phyloP scores from a whole-genome alignment of 208 protist species.

The Perkinsela sp. region DNA sequence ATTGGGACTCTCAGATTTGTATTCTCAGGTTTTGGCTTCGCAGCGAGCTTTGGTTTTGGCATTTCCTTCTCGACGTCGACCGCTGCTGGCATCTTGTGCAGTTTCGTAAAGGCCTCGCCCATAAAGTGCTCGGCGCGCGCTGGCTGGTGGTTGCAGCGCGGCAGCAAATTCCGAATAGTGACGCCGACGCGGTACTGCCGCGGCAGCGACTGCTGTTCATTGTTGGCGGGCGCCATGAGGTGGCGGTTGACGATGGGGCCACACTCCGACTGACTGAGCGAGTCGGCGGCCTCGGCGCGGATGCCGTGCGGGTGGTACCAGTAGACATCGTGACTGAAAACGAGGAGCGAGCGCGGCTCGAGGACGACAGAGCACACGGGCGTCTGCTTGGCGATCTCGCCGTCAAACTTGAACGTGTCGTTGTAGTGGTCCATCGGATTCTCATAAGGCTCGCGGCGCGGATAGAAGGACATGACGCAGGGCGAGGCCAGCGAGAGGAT shows the following conservation, averaged over 20 bases:
- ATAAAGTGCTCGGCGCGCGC: constrained; percentile 38
- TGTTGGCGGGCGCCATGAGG: constrained; percentile 10
- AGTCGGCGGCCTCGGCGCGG: constrained; percentile 23
- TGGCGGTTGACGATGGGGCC: constrained; percentile 41
- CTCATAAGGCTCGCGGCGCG: constrained; percentile 27
- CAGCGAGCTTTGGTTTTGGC: not conserved
- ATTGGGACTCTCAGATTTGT: not conserved
- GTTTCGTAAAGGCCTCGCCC: constrained; percentile 24
- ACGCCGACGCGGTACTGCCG: constrained; percentile 40
- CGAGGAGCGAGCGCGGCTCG: constrained; percentile 45
- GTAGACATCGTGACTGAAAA: constrained; percentile 43
- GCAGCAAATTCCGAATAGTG: constrained; percentile 47
- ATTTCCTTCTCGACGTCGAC: not conserved
- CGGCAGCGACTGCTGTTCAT: not conserved
- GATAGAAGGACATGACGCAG: constrained; percentile 56
- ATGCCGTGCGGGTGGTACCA: constrained; percentile 57
- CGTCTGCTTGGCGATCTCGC: constrained; percentile 17
- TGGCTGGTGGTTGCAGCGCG: constrained; percentile 48
- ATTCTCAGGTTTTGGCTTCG: not conserved
- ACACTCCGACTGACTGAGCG: constrained; percentile 14
- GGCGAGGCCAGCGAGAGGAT: constrained; percentile 38
- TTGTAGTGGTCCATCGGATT: constrained; percentile 69
- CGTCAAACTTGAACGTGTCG: constrained; percentile 64
- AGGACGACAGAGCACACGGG: constrained; percentile 39
- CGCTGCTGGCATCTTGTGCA: not conserved